Evolutionary conservation across 2,329 filamentous ascomycete genomes (phyloP).

Genomic region (Aspergillus sp.): DNA sequence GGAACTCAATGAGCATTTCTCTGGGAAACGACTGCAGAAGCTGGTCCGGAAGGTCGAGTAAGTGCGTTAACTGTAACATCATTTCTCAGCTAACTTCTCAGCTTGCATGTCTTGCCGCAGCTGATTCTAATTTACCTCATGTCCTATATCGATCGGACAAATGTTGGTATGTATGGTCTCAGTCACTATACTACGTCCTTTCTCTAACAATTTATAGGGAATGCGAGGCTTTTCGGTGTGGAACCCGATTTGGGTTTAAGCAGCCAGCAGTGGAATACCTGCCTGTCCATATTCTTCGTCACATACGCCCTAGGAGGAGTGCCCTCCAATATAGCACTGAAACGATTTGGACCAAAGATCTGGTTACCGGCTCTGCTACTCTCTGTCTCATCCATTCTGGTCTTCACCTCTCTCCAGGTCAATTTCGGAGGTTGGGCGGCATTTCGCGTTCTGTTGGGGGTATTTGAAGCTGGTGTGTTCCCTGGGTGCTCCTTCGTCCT

Average conservation of each 20-base stretch:
- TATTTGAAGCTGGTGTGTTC: constrained; percentile 46
- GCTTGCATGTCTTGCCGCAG: background rate
- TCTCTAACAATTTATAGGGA: background rate
- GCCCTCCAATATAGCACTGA: background rate
- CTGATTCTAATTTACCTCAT: constrained; percentile 1
- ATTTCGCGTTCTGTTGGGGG: background rate
- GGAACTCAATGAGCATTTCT: background rate
- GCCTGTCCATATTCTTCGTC: background rate
- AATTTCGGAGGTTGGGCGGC: background rate
- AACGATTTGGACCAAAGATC: background rate
- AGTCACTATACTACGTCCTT: background rate
- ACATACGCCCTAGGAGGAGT: background rate
- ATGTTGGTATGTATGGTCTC: background rate
- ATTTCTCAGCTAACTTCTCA: background rate
- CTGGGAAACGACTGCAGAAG: background rate
- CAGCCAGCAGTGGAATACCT: constrained; percentile 1
- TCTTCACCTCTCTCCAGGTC: background rate
- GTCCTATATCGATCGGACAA: constrained; percentile 3
- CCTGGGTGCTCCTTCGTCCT: constrained; percentile 75
- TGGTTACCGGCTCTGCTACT: background rate
- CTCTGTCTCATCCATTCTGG: background rate
- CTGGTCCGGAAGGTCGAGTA: background rate
- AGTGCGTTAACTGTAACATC: background rate
- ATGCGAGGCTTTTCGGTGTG: background rate
- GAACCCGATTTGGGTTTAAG: background rate